Percentiles rank a stretch among this genome's conserved stretches.
phyloP scores from a whole-genome alignment of 345 rosid genomes.

The Moringa oleifera region DNA sequence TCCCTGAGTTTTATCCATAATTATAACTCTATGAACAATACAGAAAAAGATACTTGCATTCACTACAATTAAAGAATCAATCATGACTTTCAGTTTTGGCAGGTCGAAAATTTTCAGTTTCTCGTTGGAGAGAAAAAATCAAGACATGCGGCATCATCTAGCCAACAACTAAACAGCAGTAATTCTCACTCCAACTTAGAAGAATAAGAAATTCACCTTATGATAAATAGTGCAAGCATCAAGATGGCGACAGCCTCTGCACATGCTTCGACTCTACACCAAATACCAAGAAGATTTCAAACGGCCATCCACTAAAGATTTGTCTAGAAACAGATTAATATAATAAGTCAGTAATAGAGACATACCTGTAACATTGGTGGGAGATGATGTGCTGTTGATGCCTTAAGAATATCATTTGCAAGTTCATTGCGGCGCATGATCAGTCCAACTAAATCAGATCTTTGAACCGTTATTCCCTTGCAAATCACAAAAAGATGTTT shows the following conservation, averaged over 20 bases:
- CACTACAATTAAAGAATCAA: too few species aligned
- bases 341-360: constrained; percentile 14
- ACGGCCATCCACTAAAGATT: constrained; percentile 8
- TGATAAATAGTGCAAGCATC: constrained; percentile 83
- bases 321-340: not conserved
- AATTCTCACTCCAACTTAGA: not conserved
- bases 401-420: constrained; percentile 73
- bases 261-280: constrained; percentile 68
- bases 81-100: too few species aligned
- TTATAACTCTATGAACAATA: not conserved
- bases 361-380: constrained; percentile 89
- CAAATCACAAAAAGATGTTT: constrained; percentile 15
- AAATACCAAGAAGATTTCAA: constrained; percentile 13
- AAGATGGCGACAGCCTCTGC: constrained; percentile 89
- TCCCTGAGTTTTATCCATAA: not conserved
- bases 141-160: not conserved
- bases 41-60: too few species aligned
- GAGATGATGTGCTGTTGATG: constrained; percentile 59
- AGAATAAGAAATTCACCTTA: constrained; percentile 52
- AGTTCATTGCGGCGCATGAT: constrained; percentile 96
- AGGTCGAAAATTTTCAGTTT: not conserved
- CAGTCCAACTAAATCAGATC: constrained; percentile 87
- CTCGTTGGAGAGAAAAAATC: not conserved
- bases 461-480: constrained; percentile 74
- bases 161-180: not conserved